phyloP scores from a whole-genome alignment of 2,329 filamentous ascomycete genomes.

The Clarireedia paspali region DNA sequence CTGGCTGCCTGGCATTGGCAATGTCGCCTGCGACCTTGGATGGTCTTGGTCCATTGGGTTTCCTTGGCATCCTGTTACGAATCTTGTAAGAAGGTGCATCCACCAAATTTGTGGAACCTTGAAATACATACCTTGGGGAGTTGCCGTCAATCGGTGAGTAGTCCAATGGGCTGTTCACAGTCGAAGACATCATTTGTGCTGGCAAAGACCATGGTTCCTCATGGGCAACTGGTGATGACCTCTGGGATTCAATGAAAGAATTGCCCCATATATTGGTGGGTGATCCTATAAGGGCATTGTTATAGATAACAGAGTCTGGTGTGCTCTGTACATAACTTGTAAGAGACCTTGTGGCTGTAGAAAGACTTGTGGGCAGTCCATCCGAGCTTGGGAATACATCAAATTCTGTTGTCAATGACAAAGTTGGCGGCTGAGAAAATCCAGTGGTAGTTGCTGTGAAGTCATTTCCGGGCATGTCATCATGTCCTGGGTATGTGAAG shows the following conservation, averaged over 20 bases:
- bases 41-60: constrained; percentile 25
- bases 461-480: constrained; percentile 20
- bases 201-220: constrained; percentile 21
- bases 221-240: constrained; percentile 21
- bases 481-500: constrained; percentile 22
- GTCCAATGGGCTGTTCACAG: constrained; percentile 24
- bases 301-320: constrained; percentile 20
- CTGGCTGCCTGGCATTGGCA: constrained; percentile 16
- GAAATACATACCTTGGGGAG: constrained; percentile 28
- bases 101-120: constrained; percentile 21
- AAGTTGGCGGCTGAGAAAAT: constrained; percentile 13
- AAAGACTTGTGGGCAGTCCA: constrained; percentile 14
- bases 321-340: constrained; percentile 14
- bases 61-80: constrained; percentile 24
- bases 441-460: constrained; percentile 21
- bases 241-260: constrained; percentile 23
- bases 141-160: constrained; percentile 24
- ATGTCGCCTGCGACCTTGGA: constrained; percentile 27
- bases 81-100: constrained; percentile 24
- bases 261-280: constrained; percentile 23
- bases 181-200: constrained; percentile 19
- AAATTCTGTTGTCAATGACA: constrained; percentile 19
- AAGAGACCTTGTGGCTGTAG: constrained; percentile 14
- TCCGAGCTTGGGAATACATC: constrained; percentile 18
- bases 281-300: constrained; percentile 15